phyloP scores from a whole-genome alignment of 2,329 filamentous ascomycete species.

The Xenosphaeropsis pyriputrescens region DNA sequence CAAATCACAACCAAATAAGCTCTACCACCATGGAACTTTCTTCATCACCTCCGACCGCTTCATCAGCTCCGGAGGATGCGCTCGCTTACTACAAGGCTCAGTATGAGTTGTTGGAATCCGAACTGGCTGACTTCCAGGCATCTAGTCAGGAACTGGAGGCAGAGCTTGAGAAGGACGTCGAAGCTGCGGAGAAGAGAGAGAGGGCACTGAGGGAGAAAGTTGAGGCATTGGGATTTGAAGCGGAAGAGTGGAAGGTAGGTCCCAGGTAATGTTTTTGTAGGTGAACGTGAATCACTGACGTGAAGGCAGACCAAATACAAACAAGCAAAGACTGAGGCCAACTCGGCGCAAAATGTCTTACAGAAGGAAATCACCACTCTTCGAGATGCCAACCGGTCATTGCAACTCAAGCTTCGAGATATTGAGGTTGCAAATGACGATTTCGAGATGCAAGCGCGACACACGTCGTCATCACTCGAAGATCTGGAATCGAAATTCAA shows the following conservation, averaged over 20 bases:
- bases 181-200: slow-evolving; percentile 88
- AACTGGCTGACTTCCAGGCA: slow-evolving; percentile 85
- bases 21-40: slow-evolving; percentile 10
- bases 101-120: slow-evolving; percentile 82
- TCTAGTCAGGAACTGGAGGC: slow-evolving; percentile 89
- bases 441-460: slow-evolving; percentile 88
- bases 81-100: slow-evolving; percentile 91
- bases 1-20: too few relatives aligned
- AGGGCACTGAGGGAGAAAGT: slow-evolving; percentile 74
- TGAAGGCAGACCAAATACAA: slow-evolving; percentile 72
- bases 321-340: slow-evolving; percentile 81
- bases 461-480: slow-evolving; percentile 89
- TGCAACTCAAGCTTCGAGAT: slow-evolving; percentile 77
- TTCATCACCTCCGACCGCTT: slow-evolving; percentile 44
- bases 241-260: slow-evolving; percentile 94
- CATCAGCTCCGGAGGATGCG: slow-evolving; percentile 52
- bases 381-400: slow-evolving; percentile 66
- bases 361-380: slow-evolving; percentile 94
- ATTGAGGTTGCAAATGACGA: slow-evolving; percentile 98
- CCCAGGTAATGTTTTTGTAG: not conserved
- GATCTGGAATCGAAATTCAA: slow-evolving; percentile 97
- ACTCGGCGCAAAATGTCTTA: slow-evolving; percentile 65
- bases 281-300: slow-evolving; percentile 7
- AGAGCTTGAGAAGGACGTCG: slow-evolving; percentile 91
- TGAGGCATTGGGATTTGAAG: slow-evolving; percentile 72